Percentiles rank a stretch among this genome's conserved stretches.
Conservation (phyloP, 2,329 filamentous ascomycete genomes). For the Ceratocystis cubensis region DNA sequence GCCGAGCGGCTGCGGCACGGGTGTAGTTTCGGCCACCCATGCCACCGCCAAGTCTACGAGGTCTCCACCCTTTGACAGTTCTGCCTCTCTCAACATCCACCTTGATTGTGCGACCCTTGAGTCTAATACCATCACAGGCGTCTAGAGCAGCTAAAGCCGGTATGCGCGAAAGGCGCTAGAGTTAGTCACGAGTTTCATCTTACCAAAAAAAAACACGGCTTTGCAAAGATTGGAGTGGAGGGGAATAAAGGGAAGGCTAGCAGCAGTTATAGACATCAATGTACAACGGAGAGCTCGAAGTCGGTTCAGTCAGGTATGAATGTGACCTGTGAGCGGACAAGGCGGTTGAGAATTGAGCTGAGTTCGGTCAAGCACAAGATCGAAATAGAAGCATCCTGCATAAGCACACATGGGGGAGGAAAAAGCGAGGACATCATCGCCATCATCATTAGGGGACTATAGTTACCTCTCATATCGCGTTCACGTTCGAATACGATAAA, state of each 20-base stretch:
- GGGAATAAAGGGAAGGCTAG: not conserved
- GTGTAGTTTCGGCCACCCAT: slow-evolving; percentile 89
- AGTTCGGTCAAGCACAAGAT: slow-evolving; percentile 19
- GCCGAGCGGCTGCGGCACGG: slow-evolving; percentile 60
- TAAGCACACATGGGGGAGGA: slow-evolving; percentile 24
- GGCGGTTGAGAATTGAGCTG: not conserved
- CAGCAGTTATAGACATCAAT: not conserved
- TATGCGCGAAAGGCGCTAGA: slow-evolving; percentile 44
- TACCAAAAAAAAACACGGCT: slow-evolving; percentile 33
- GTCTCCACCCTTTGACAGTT: slow-evolving; percentile 87
- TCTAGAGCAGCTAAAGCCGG: slow-evolving; percentile 73
- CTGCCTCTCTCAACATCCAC: slow-evolving; percentile 94
- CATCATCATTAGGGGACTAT: slow-evolving; percentile 28
- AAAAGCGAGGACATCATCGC: slow-evolving; percentile 26
- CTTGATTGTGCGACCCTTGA: slow-evolving; percentile 82
- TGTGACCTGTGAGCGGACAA: not conserved
- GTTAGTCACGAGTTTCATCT: slow-evolving; percentile 48
- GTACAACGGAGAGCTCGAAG: not conserved
- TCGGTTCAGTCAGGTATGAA: slow-evolving; percentile 5
- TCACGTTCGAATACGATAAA: slow-evolving; percentile 96
- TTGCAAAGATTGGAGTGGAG: not conserved
- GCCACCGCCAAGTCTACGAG: slow-evolving; percentile 79
- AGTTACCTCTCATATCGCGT: slow-evolving; percentile 96
- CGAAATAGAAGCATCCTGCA: slow-evolving; percentile 25
- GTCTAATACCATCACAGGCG: slow-evolving; percentile 70